Evolutionary conservation across 345 rosid species (phyloP).

Genomic region (Moringa oleifera): DNA sequence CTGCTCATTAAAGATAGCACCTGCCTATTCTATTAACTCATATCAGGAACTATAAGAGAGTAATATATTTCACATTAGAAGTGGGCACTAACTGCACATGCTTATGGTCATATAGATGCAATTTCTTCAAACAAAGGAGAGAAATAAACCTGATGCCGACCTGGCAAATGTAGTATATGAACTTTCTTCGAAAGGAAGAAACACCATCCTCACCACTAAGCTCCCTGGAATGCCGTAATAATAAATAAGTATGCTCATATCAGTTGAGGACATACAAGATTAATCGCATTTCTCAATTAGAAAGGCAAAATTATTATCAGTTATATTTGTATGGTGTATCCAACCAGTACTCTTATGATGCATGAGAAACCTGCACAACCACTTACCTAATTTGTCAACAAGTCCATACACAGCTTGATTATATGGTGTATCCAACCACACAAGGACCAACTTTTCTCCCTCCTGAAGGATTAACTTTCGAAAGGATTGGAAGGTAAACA

Average conservation of each 20-base stretch:
- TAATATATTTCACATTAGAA: neutral
- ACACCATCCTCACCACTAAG: constrained; percentile 88
- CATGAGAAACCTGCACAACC: neutral
- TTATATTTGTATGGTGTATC: constrained; percentile 4
- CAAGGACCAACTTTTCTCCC: constrained; percentile 93
- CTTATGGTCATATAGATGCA: neutral
- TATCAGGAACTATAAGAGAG: constrained; percentile 4
- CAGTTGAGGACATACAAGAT: neutral
- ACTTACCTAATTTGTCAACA: constrained; percentile 85
- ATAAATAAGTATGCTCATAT: constrained; percentile 6
- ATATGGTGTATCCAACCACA: constrained; percentile 92
- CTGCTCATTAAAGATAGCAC: neutral
- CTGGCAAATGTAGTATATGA: constrained; percentile 92
- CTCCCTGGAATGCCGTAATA: constrained; percentile 49
- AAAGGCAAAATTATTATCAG: constrained; percentile 9
- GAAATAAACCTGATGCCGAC: constrained; percentile 93
- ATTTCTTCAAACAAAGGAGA: constrained; percentile 28
- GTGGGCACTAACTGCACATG: neutral
- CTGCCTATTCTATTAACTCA: neutral
- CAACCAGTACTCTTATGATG: neutral
- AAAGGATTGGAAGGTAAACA: constrained; percentile 82
- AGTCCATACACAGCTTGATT: constrained; percentile 96
- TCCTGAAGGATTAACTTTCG: constrained; percentile 90
- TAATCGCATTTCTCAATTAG: constrained; percentile 4
- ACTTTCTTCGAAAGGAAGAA: constrained; percentile 97